These are phyloP conservation scores for Diddensiella caesifluorescens DNA, from an alignment of 805 yeast species.

Conservation along the genomic window DNA sequence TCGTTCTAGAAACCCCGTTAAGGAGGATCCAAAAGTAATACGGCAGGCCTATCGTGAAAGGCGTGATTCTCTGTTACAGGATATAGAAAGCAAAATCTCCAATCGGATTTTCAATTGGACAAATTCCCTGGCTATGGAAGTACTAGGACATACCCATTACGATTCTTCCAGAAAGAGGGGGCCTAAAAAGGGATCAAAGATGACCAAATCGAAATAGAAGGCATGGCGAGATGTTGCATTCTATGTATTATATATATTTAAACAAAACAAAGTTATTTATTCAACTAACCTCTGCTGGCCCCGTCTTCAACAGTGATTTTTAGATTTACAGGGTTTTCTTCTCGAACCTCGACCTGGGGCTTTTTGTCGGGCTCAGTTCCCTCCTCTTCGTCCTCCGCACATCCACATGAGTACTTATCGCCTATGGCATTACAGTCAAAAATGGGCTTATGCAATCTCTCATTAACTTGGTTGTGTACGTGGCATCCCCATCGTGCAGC, in stretches of 20 bases:
- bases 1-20: slow-evolving; percentile 1
- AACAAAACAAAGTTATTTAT: neutral
- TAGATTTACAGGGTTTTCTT: slow-evolving; percentile 6
- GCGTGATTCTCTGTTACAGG: slow-evolving; percentile 17
- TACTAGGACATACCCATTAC: slow-evolving; percentile 25
- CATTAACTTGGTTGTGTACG: slow-evolving; percentile 82
- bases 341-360: neutral
- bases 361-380: slow-evolving; percentile 26
- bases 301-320: neutral
- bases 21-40: slow-evolving; percentile 7
- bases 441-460: slow-evolving; percentile 55
- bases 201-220: neutral
- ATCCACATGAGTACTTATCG: slow-evolving; percentile 95
- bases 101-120: slow-evolving; percentile 24
- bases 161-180: slow-evolving; percentile 21
- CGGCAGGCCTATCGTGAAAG: slow-evolving; percentile 2
- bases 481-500: slow-evolving; percentile 98
- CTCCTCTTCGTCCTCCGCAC: slow-evolving; percentile 67
- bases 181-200: slow-evolving; percentile 1
- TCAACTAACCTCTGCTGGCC: slow-evolving; percentile 8
- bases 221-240: neutral
- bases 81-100: slow-evolving; percentile 13
- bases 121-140: slow-evolving; percentile 21
- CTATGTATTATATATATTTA: neutral
- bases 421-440: slow-evolving; percentile 83